Evolutionary conservation across 768 basidiomycete species (phyloP), one percentile per base, ranked within the genome.

Genomic region (Boletus subparvulus): DNA sequence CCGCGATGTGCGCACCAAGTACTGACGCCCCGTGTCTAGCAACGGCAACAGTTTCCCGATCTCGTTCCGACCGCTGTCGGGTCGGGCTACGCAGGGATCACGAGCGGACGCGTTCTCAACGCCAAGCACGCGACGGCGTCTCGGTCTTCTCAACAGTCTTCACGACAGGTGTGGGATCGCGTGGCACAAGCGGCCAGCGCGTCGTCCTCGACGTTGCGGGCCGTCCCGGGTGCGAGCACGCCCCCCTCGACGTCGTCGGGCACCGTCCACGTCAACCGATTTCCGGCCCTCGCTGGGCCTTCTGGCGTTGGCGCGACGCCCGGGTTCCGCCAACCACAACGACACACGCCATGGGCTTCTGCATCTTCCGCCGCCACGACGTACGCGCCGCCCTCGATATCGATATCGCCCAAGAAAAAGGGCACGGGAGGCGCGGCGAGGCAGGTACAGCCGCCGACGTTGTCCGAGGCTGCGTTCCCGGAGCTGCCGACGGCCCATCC

Each of bases 1-100:
- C 46, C n/a, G 9, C 35, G 30, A 45, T n/a, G 28, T 26, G 17
- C 32, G 32, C 53, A 19, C 46, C 4, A 1, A 5, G 14, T 17
- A 42, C 61, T 58, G 35, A 65, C 21, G 6, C 26, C 4, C 8
- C 3, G 6, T 28, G n/a, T 37, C 24, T 59, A 94, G 90, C 89
- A 91, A 85, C 87, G 86, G 19, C 83, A 85, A 67, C 85, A 93
- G 62, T 93, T 94, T 75, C 93, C 94, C 0, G 87, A 92, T 47
- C 79, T 94, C 6, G 70, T 79, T 0, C 85, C 87, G 5, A 76
- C 78, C 4, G 69, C 82, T 3, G 68, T 79, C 0, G 86, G 88
- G 10, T 75, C 83, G 0, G 85, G 84, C 43, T 95, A 89, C 61
- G 86, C 92, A 0, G 88, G 86, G 0, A 88, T 94, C 59, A 79